Conservation (phyloP, 2,329 filamentous ascomycete species). For the Penicillium brasilianum region DNA sequence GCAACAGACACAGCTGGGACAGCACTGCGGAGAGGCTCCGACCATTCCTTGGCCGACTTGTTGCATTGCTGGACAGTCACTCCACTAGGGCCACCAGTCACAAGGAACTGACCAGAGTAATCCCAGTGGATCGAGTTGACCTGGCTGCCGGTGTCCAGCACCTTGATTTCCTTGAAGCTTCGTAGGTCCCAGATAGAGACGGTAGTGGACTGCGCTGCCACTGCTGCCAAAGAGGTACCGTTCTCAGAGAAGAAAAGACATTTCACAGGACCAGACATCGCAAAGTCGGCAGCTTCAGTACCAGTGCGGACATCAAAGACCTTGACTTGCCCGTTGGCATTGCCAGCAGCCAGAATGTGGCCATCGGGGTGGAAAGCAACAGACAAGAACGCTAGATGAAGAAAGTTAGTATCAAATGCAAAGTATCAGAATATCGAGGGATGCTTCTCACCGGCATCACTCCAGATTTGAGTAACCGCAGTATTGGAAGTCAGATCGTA, state of each 20-base stretch:
- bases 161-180: constrained; percentile 80
- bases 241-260: constrained; percentile 91
- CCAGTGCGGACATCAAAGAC: constrained; percentile 86
- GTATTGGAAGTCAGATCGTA: constrained; percentile 76
- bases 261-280: constrained; percentile 68
- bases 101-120: constrained; percentile 91
- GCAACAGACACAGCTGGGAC: constrained; percentile 72
- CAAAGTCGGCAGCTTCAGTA: constrained; percentile 75
- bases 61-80: constrained; percentile 87
- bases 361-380: constrained; percentile 94
- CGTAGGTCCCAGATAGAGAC: constrained; percentile 91
- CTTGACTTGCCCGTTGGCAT: constrained; percentile 78
- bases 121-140: constrained; percentile 84
- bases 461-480: constrained; percentile 77
- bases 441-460: constrained; percentile 70
- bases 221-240: constrained; percentile 90
- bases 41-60: constrained; percentile 87
- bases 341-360: constrained; percentile 87
- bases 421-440: constrained; percentile 14
- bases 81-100: constrained; percentile 77
- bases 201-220: constrained; percentile 74
- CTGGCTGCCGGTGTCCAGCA: constrained; percentile 81
- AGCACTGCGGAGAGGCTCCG: constrained; percentile 78
- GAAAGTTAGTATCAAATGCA: constrained; percentile 25
- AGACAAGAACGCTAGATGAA: constrained; percentile 67